phyloP scores from a whole-genome alignment of 805 yeast species.

The Priceomyces haplophilus region DNA sequence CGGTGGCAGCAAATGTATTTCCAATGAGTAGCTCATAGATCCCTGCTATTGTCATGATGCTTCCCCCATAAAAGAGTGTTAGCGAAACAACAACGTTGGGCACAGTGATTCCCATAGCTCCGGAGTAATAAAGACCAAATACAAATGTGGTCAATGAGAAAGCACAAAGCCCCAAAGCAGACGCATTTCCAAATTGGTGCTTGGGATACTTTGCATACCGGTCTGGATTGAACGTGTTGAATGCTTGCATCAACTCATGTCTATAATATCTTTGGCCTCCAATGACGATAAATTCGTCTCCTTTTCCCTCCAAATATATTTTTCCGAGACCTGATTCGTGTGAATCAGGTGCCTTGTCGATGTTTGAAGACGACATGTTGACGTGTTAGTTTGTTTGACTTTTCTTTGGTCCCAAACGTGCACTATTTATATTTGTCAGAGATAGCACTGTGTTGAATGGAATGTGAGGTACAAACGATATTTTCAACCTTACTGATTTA shows the following conservation, averaged over 20 bases:
- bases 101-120: constrained; percentile 43
- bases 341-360: constrained; percentile 1
- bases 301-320: constrained; percentile 24
- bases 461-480: no score
- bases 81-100: constrained; percentile 47
- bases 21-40: constrained; percentile 49
- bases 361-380: neutral
- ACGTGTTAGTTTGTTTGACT: neutral
- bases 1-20: constrained; percentile 56
- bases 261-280: constrained; percentile 44
- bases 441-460: no score
- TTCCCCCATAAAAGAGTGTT: constrained; percentile 48
- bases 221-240: constrained; percentile 50
- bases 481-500: no score
- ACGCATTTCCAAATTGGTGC: constrained; percentile 50
- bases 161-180: constrained; percentile 53
- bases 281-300: constrained; percentile 39
- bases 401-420: neutral
- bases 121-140: constrained; percentile 44
- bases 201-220: constrained; percentile 45
- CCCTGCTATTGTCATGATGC: constrained; percentile 49
- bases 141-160: constrained; percentile 47
- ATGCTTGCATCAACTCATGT: constrained; percentile 58
- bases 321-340: constrained; percentile 1
- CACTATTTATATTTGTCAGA: no score